A percentile compares a stretch with the other conserved stretches of the same genome.
Conservation (phyloP, 148 eudicot species). For the Camellia granthamiana region DNA sequence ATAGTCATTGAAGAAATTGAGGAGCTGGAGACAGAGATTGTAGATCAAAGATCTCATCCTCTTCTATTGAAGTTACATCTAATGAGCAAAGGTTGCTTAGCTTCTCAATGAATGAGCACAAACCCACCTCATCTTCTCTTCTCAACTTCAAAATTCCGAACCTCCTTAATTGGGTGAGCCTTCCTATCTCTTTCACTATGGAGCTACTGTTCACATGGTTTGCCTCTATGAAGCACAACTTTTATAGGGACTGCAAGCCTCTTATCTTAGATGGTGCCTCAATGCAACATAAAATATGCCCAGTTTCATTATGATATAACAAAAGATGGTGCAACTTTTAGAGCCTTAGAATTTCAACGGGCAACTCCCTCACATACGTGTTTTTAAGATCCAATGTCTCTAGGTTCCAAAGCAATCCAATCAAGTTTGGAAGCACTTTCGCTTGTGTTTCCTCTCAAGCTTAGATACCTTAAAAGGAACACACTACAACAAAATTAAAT, state of each 20-base stretch:
- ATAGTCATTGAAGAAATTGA: conserved; percentile 11
- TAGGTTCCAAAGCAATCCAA: conserved; percentile 2
- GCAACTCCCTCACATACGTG: conserved; percentile 11
- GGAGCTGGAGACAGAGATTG: conserved; percentile 9
- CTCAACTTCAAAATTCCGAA: conserved; percentile 18
- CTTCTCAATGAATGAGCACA: conserved; percentile 25
- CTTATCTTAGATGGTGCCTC: conserved; percentile 6
- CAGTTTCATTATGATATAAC: conserved; percentile 1
- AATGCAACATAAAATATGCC: neutral
- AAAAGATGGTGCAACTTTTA: conserved; percentile 16
- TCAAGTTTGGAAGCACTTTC: neutral
- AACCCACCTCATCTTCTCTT: conserved; percentile 17
- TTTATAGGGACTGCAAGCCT: neutral
- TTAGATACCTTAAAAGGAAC: conserved; percentile 1
- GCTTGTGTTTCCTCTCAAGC: neutral
- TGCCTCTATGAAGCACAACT: conserved; percentile 7
- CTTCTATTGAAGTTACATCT: neutral
- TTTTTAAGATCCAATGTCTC: conserved; percentile 8
- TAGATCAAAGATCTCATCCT: conserved; percentile 15
- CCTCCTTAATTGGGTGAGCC: conserved; percentile 17
- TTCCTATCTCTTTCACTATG: conserved; percentile 17
- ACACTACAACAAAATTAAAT: too few species aligned
- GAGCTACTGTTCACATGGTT: neutral
- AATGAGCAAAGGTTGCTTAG: conserved; percentile 15
- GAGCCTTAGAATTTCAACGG: conserved; percentile 21